Evolutionary conservation across 2,329 filamentous ascomycete species (phyloP), one percentile per base, ranked within the genome.

Genomic region (Sclerotinia glacialis): DNA sequence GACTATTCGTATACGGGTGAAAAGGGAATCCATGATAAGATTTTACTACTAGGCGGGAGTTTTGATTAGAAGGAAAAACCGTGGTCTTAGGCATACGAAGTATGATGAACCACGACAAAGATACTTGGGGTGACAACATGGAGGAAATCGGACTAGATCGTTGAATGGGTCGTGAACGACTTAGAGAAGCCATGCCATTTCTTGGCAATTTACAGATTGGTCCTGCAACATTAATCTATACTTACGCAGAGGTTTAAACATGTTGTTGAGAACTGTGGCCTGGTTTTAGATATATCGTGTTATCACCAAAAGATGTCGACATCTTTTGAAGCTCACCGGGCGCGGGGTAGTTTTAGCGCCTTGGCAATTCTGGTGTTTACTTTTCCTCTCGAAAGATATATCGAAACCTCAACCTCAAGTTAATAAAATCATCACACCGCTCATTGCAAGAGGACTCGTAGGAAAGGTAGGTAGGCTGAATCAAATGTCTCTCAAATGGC

Each of bases 331-430:
- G 26, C 21, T 59, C 42, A 59, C 40, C 42, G 44, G 56, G 56
- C 44, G 56, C 42, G 42, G 56, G 40, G 42, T 34, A 46, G 7
- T 23, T 46, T 46, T 59, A 59, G 42, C 42, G 42, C 56, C 56
- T 59, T 59, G 42, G 42, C 56, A 47, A 26, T 31, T 59, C 28
- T 34, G 6, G 8, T 47, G 12, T 34, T 59, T n/a, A 47, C 56
- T 47, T 34, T 21, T 31, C n/a, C 21, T 11, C 47, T 21, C 1
- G 4, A 40, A 11, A 59, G 21, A 14, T 34, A 34, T 7, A 34
- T 34, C 26, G 14, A 34, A 9, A 5, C 11, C 7, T 28, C 26
- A 14, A 46, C 23, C 11, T 3, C 37, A 37, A 7, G 37, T 37
- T 7, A 14, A 31, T 5, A 47, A 34, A 9, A 21, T 4, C 14